Percentiles rank a stretch among this genome's conserved stretches.
phyloP scores from a whole-genome alignment of 2,329 filamentous ascomycete genomes.

The Ophiostoma tasmaniense region DNA sequence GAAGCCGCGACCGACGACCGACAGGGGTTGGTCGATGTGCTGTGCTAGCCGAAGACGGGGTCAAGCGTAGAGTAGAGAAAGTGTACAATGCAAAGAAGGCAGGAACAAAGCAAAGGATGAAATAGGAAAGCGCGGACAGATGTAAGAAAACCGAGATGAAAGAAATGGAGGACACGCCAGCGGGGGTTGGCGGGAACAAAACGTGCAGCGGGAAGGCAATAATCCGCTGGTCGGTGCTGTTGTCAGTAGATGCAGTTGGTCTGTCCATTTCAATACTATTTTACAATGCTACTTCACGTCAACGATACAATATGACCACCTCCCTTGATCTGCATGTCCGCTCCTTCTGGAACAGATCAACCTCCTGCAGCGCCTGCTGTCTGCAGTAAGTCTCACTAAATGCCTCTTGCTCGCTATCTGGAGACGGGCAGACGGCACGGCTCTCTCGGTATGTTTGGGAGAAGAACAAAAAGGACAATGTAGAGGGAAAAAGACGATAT shows the following conservation, averaged over 20 bases:
- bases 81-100: neutral
- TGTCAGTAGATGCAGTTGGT: too few relatives aligned
- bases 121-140: neutral
- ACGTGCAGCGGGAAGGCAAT: neutral
- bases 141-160: too few relatives aligned
- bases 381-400: neutral
- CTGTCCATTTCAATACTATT: too few relatives aligned
- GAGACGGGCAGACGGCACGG: neutral
- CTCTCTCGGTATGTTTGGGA: neutral
- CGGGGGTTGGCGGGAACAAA: neutral
- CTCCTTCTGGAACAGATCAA: slow-evolving; percentile 3
- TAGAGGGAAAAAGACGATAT: neutral
- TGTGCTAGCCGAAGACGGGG: neutral
- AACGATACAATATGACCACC: neutral
- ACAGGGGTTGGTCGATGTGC: neutral
- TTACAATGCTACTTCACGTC: too few relatives aligned
- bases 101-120: neutral
- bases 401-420: neutral
- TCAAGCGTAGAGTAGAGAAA: neutral
- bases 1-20: neutral
- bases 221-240: neutral
- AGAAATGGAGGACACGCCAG: neutral
- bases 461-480: neutral
- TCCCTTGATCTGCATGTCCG: neutral
- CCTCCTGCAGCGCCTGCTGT: neutral